A percentile compares a stretch with the other conserved stretches of the same genome.
These are phyloP conservation scores for Aspergillus wentii DNA, from an alignment of 495 filamentous ascomycete species.

Conservation along the genomic window DNA sequence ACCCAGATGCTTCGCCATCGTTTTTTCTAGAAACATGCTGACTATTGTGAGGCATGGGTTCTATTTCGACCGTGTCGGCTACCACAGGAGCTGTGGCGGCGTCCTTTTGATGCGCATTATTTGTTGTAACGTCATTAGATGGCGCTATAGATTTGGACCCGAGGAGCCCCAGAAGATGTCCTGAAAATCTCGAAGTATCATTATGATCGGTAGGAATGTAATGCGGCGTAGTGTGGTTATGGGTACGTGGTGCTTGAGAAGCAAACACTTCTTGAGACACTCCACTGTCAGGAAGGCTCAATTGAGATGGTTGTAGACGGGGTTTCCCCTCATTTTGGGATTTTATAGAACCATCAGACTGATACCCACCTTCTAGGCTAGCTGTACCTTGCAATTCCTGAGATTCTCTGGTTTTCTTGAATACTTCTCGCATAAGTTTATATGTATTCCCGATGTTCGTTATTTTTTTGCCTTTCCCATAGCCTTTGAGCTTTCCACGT, in stretches of 20 bases:
- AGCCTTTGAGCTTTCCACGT: conserved; percentile 15
- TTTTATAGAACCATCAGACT: conserved; percentile 2
- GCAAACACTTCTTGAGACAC: conserved; percentile 5
- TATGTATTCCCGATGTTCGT: conserved; percentile 12
- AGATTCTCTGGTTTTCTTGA: background rate
- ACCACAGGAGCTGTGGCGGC: no score
- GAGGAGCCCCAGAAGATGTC: no score
- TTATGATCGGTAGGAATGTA: no score
- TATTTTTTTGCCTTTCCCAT: conserved; percentile 15
- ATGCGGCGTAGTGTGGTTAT: background rate
- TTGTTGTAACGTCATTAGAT: no score
- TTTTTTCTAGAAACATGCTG: no score
- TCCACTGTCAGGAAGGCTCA: background rate
- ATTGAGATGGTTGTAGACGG: no score
- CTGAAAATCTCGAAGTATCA: no score
- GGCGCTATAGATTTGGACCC: no score
- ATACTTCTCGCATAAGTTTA: conserved; percentile 10
- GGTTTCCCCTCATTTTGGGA: background rate
- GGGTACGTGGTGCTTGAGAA: conserved; percentile 3
- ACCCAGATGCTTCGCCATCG: no score
- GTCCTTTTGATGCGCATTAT: no score
- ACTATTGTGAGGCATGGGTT: no score
- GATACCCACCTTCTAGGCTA: background rate
- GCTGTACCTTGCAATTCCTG: background rate
- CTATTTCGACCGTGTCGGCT: no score